phyloP scores from a whole-genome alignment of 2,329 filamentous ascomycete species.

The Diaporthe sp. region DNA sequence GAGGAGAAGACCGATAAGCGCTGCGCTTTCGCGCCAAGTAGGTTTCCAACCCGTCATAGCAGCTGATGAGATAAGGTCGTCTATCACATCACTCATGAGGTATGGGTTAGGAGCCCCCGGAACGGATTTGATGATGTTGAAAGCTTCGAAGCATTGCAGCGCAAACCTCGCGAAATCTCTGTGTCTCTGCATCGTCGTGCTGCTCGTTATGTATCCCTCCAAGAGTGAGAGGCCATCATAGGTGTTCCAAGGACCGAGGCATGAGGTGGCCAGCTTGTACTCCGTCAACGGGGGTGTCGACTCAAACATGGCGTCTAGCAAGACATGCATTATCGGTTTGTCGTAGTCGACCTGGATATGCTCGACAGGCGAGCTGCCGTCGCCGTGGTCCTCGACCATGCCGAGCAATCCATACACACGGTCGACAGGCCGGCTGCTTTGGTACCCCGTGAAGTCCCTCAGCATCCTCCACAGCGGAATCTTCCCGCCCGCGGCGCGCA shows the following conservation, averaged over 20 bases:
- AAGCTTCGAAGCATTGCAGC: not conserved
- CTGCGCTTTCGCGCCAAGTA: not conserved
- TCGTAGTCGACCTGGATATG: conserved; percentile 10
- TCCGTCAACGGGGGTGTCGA: not conserved
- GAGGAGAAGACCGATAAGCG: not conserved
- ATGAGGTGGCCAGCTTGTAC: too few species aligned
- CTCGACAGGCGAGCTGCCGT: not conserved
- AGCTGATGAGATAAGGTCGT: not conserved
- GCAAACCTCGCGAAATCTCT: not conserved
- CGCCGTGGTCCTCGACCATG: not conserved
- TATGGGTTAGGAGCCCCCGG: too few species aligned
- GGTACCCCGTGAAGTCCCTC: not conserved
- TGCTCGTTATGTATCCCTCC: not conserved
- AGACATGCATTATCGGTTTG: not conserved
- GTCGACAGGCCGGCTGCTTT: not conserved
- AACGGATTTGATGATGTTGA: not conserved
- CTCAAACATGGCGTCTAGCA: conserved; percentile 1
- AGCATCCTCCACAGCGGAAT: not conserved
- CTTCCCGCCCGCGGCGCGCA: not conserved
- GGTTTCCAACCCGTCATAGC: not conserved
- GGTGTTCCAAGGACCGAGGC: not conserved
- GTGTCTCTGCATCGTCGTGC: not conserved
- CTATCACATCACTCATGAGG: too few species aligned
- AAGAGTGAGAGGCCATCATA: not conserved
- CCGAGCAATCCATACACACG: not conserved